Evolutionary conservation across 2,329 filamentous ascomycete species (phyloP).

Genomic region (Monosporascus sp.): DNA sequence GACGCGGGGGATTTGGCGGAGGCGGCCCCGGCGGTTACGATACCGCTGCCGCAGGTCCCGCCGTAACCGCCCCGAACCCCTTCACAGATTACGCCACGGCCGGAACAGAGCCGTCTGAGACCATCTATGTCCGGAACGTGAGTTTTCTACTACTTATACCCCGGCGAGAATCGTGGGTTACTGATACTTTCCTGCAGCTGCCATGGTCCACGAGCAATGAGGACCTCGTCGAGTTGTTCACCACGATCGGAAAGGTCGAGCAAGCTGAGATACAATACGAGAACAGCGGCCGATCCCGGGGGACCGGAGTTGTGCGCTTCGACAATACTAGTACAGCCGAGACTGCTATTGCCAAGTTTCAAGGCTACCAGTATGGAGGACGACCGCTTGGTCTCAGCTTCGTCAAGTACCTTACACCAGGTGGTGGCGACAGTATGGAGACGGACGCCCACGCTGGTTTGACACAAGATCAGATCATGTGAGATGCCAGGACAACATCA

Average conservation of each 20-base stretch:
- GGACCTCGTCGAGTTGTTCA: conserved; percentile 92
- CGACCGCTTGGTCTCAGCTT: conserved; percentile 89
- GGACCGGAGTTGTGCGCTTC: conserved; percentile 95
- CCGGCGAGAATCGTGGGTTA: conserved; percentile 9
- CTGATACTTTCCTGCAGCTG: conserved; percentile 51
- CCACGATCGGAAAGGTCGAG: conserved; percentile 95
- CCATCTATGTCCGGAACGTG: conserved; percentile 96
- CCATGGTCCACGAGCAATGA: conserved; percentile 99
- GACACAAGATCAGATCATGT: conserved; percentile 99
- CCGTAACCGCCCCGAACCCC: conserved; percentile 66
- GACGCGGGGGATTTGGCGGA: conserved; percentile 38
- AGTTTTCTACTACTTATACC: conserved; percentile 36
- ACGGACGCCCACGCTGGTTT: conserved; percentile 68
- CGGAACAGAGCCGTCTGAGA: conserved; percentile 75
- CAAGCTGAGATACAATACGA: conserved; percentile 99
- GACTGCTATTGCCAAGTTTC: conserved; percentile 94
- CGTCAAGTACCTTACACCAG: conserved; percentile 81
- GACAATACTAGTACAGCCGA: conserved; percentile 78
- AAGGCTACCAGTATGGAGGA: conserved; percentile 93
- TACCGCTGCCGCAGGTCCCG: conserved; percentile 39
- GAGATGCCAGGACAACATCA: conserved; percentile 12
- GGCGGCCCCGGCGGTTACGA: conserved; percentile 33
- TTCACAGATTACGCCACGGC: conserved; percentile 91
- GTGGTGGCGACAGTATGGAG: conserved; percentile 72
- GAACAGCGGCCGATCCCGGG: conserved; percentile 88